Evolutionary conservation across 331 rosid species (phyloP).

Genomic region (Stylosanthes scabra): DNA sequence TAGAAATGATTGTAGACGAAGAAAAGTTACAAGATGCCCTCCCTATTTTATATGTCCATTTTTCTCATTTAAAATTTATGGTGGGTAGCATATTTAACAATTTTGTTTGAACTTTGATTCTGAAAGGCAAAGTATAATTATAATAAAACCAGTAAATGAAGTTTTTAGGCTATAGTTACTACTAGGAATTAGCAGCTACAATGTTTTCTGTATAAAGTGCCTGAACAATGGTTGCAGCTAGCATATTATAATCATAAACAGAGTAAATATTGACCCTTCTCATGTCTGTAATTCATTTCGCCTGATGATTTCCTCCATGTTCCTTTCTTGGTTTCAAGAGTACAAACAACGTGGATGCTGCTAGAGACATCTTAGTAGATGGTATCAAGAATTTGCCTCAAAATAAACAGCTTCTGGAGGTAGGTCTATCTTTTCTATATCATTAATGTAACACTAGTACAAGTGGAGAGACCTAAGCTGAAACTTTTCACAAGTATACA

Average conservation of each 20-base stretch:
- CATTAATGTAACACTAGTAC: constrained; percentile 22
- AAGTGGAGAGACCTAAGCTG: constrained; percentile 22
- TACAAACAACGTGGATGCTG: constrained; percentile 68
- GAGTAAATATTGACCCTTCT: constrained; percentile 2
- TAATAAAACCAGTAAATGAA: constrained; percentile 25
- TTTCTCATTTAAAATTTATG: constrained; percentile 73
- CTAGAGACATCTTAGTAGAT: constrained; percentile 74
- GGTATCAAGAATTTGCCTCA: constrained; percentile 72
- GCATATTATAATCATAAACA: constrained; percentile 9
- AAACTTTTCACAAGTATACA: constrained; percentile 20
- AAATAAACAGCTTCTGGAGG: constrained; percentile 85
- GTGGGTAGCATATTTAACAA: constrained; percentile 51
- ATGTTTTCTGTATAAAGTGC: constrained; percentile 1
- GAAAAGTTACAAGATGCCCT: constrained; percentile 53
- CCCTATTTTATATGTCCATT: constrained; percentile 73
- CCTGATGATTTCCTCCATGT: constrained; percentile 16
- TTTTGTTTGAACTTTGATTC: constrained; percentile 9
- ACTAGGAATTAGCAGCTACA: constrained; percentile 15
- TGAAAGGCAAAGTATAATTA: not conserved
- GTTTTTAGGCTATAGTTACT: constrained; percentile 18
- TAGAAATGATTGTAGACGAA: constrained; percentile 60
- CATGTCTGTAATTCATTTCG: not conserved
- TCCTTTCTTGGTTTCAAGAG: constrained; percentile 56
- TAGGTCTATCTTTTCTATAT: constrained; percentile 40
- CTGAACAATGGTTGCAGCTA: constrained; percentile 17